Percentiles rank a stretch among this genome's conserved stretches.
phyloP scores from a whole-genome alignment of 2,329 filamentous ascomycete genomes.

The Tolypocladium pustulatum region DNA sequence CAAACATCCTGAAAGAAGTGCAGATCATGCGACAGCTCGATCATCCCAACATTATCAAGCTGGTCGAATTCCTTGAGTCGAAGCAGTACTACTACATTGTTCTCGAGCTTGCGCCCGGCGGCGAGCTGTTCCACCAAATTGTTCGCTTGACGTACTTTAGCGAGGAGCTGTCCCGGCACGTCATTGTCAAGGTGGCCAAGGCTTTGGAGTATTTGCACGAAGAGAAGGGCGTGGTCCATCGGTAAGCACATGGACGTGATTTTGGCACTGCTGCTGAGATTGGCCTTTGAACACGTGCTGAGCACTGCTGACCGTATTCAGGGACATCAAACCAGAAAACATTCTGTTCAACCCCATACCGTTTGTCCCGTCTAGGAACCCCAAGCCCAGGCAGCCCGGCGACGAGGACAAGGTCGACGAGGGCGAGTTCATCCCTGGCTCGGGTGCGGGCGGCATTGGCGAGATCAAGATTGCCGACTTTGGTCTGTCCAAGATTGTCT shows the following conservation, averaged over 20 bases:
- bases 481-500: conserved; percentile 93
- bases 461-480: conserved; percentile 97
- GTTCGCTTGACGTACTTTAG: conserved; percentile 97
- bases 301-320: conserved; percentile 22
- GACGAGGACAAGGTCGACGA: conserved; percentile 98
- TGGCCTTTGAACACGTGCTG: no score
- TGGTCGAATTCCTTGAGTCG: conserved; percentile 89
- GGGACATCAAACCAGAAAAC: conserved; percentile 98
- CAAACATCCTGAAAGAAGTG: conserved; percentile 96
- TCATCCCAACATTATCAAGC: conserved; percentile 89
- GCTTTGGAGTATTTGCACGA: conserved; percentile 91
- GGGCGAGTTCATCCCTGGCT: conserved; percentile 76
- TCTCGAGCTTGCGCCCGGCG: conserved; percentile 86
- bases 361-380: conserved; percentile 67
- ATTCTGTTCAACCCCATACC: conserved; percentile 84
- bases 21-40: conserved; percentile 97
- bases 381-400: conserved; percentile 71
- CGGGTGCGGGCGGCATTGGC: conserved; percentile 84
- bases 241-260: conserved; percentile 44
- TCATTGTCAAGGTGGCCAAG: conserved; percentile 91
- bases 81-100: conserved; percentile 96
- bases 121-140: conserved; percentile 97
- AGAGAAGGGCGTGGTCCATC: conserved; percentile 89
- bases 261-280: not conserved
- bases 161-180: conserved; percentile 86